Evolutionary conservation across 148 eudicot genomes (phyloP).

Genomic region (Silene conica): DNA sequence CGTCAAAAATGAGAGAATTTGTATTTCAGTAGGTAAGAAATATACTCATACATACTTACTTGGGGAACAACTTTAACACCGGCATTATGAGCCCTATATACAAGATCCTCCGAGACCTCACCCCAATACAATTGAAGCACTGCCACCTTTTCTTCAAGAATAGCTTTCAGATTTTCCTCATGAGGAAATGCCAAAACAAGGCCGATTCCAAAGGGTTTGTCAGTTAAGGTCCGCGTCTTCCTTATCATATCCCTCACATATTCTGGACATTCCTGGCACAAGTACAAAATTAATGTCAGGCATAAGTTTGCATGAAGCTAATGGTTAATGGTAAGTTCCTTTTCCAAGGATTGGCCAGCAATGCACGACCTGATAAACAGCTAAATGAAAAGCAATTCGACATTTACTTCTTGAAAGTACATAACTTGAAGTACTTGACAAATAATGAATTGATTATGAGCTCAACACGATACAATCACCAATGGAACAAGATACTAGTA

Average conservation of each 20-base stretch:
- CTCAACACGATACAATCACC: too few relatives aligned
- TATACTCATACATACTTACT: constrained; percentile 31
- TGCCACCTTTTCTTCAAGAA: constrained; percentile 81
- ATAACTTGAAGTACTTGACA: too few relatives aligned
- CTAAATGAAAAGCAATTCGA: too few relatives aligned
- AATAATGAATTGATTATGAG: too few relatives aligned
- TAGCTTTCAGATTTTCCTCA: constrained; percentile 70
- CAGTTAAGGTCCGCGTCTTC: constrained; percentile 70
- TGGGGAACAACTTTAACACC: constrained; percentile 94
- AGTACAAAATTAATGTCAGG: too few relatives aligned
- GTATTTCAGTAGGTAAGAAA: background rate
- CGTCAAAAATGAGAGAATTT: too few relatives aligned
- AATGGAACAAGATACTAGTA: too few relatives aligned
- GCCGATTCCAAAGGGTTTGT: constrained; percentile 86
- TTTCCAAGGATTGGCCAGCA: too few relatives aligned
- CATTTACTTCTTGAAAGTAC: too few relatives aligned
- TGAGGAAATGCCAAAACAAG: constrained; percentile 88
- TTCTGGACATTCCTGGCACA: constrained; percentile 75
- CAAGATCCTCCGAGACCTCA: constrained; percentile 66
- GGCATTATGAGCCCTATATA: constrained; percentile 68
- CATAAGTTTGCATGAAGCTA: background rate
- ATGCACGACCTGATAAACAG: too few relatives aligned
- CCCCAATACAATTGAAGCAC: constrained; percentile 92
- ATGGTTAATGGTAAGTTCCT: too few relatives aligned
- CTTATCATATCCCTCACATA: constrained; percentile 72